A percentile compares a stretch with the other conserved stretches of the same genome.
Evolutionary conservation across 139 green algal species (phyloP).

Genomic region (Micractinium conductrix): DNA sequence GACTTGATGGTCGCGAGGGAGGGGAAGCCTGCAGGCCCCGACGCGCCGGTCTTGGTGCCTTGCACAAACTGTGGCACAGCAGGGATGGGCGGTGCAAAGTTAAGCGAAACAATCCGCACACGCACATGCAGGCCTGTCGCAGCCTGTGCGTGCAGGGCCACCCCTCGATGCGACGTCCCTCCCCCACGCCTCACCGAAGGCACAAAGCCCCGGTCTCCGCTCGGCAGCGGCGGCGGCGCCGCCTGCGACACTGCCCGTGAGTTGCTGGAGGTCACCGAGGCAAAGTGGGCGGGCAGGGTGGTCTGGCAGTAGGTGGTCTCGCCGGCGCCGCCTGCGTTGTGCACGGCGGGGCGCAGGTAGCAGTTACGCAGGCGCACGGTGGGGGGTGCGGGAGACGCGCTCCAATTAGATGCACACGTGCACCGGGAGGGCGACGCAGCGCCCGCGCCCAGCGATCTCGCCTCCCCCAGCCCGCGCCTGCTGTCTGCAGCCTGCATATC

Average conservation of each 20-base stretch:
- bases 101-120: too few relatives aligned
- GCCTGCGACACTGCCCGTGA: constrained; percentile 47
- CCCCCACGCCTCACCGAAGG: too few relatives aligned
- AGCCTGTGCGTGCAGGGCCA: too few relatives aligned
- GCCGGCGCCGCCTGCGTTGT: neutral
- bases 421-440: too few relatives aligned
- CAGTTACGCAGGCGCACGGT: neutral
- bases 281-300: constrained; percentile 71
- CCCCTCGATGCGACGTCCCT: too few relatives aligned
- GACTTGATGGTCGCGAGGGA: constrained; percentile 74
- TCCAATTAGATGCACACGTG: too few relatives aligned
- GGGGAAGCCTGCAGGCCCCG: constrained; percentile 69
- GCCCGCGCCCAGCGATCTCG: too few relatives aligned
- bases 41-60: constrained; percentile 67
- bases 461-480: too few relatives aligned
- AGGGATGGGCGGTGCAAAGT: too few relatives aligned
- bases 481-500: neutral
- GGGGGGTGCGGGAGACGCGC: too few relatives aligned
- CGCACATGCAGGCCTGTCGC: too few relatives aligned
- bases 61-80: constrained; percentile 53
- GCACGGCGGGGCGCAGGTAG: neutral
- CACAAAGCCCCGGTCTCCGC: constrained; percentile 69
- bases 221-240: constrained; percentile 69
- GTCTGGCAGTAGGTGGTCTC: constrained; percentile 73
- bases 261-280: constrained; percentile 50